phyloP scores from a whole-genome alignment of 2,329 filamentous ascomycete genomes.

The Aspergillus tanneri region DNA sequence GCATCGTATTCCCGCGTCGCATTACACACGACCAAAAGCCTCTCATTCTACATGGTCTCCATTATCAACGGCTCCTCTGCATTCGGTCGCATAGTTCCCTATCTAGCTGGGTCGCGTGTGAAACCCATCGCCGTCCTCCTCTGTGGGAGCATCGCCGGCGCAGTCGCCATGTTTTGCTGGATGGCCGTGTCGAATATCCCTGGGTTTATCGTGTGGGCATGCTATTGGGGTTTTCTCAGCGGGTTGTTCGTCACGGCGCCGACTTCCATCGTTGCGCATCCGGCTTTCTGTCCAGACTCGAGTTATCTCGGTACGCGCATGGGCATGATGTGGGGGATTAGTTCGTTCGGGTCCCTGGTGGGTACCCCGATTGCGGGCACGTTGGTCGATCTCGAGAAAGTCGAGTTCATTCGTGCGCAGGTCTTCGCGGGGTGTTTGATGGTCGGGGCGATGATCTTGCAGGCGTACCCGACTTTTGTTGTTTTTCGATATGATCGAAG shows the following conservation, averaged over 20 bases:
- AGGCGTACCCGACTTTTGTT: slow-evolving; percentile 28
- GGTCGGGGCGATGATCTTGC: slow-evolving; percentile 28
- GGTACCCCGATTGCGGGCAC: slow-evolving; percentile 35
- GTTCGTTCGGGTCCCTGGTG: slow-evolving; percentile 32
- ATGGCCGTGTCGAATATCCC: slow-evolving; percentile 23
- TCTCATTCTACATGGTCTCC: slow-evolving; percentile 50
- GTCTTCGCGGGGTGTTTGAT: slow-evolving; percentile 36
- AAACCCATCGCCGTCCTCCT: slow-evolving; percentile 29
- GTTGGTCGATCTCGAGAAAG: slow-evolving; percentile 27
- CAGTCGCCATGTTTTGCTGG: slow-evolving; percentile 36
- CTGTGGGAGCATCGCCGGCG: slow-evolving; percentile 21
- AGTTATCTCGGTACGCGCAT: slow-evolving; percentile 31
- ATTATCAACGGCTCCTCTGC: slow-evolving; percentile 54
- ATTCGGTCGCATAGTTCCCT: slow-evolving; percentile 51
- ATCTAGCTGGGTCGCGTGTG: slow-evolving; percentile 38
- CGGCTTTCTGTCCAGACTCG: slow-evolving; percentile 26
- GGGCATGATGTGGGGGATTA: slow-evolving; percentile 39
- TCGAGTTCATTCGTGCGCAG: slow-evolving; percentile 30
- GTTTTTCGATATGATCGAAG: slow-evolving; percentile 22
- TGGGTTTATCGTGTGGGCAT: slow-evolving; percentile 33
- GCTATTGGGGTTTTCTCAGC: slow-evolving; percentile 34
- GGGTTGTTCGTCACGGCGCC: slow-evolving; percentile 33
- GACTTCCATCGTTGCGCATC: slow-evolving; percentile 32
- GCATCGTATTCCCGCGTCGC: slow-evolving; percentile 44
- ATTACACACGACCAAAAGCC: slow-evolving; percentile 49